Evolutionary conservation across 805 yeast species (phyloP), one percentile per base, ranked within the genome.

Genomic region (Saccharomycopsis capsularis): DNA sequence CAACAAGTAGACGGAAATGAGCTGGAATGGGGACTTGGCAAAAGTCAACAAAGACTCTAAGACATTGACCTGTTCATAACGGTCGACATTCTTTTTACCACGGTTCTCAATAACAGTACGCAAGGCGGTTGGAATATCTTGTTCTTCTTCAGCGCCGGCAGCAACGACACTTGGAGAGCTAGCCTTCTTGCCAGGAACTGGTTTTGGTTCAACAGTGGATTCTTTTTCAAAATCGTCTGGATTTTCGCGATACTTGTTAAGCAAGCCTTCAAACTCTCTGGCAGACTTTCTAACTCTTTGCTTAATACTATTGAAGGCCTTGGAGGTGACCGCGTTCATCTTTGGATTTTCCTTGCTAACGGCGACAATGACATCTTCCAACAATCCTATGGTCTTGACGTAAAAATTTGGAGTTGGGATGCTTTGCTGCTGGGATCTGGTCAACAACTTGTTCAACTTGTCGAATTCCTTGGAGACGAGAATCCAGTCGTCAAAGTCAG

Each of bases 1-100:
- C 71, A 86, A 78, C 64, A 88, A 79, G 64, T 85, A 80, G 45
- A 89, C 76, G 37, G 83, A 71, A 58, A 93, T 86, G 56, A 73
- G 71, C 70, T 93, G 95, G 66, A 85, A 93, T 25, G 87, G 76
- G 23, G 71, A 61, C 39, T 69, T 67, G 9, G 77, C 70, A 48
- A 82, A 73, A 9, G 68, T 59, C 19, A 60, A 58, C 43, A 75
- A 57, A 54, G 86, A 70, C 68, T 85, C 95, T 61, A 93, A 73
- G 40, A 75, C 71, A 48, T 70, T 68, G 56, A 89, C 78, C 67
- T 91, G 95, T 65, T 86, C 95, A 55, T 63, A 65, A 55, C 82
- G 79, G 65, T 91, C 96, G 55, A 88, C 84, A 65, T 87, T 89
- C 74, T 87, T 91, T 74, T 90, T 90, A 73, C 99, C 99, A 70